A percentile compares a stretch with the other conserved stretches of the same genome.
phyloP scores from a whole-genome alignment of 805 yeast species.

The Maudiozyma serrabonitensis region DNA sequence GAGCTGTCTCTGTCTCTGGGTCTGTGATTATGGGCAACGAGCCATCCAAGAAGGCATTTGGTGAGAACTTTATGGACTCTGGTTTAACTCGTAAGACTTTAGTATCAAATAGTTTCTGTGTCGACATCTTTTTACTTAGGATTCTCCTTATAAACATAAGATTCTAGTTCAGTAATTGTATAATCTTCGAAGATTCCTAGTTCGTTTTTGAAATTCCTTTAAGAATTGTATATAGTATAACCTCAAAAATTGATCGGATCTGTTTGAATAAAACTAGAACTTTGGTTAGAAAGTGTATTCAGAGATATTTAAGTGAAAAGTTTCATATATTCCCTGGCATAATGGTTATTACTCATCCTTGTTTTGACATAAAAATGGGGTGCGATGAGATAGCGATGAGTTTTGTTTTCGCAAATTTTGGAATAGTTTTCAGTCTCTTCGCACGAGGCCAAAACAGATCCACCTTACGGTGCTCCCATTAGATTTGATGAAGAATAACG shows the following conservation, averaged over 20 bases:
- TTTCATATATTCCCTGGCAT: too few relatives aligned
- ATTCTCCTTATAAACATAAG: constrained; percentile 3
- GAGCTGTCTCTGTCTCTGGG: constrained; percentile 39
- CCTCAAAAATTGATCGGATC: neutral
- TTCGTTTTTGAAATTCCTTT: neutral
- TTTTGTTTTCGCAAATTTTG: neutral
- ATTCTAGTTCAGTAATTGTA: neutral
- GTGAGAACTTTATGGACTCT: constrained; percentile 37
- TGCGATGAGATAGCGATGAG: constrained; percentile 1
- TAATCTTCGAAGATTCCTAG: too few relatives aligned
- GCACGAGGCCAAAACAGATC: neutral
- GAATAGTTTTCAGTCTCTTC: neutral
- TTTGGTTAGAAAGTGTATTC: too few relatives aligned
- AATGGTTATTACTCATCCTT: neutral
- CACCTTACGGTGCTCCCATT: too few relatives aligned
- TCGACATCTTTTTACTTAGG: neutral
- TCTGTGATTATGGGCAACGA: constrained; percentile 41
- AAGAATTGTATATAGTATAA: neutral
- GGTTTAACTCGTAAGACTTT: constrained; percentile 48
- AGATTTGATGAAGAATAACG: too few relatives aligned
- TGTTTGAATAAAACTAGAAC: neutral
- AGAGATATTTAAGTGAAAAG: too few relatives aligned
- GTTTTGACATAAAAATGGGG: neutral
- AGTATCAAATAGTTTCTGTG: constrained; percentile 24
- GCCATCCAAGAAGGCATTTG: constrained; percentile 29